phyloP scores from a whole-genome alignment of 257 asterid species.

The Verbena officinalis region DNA sequence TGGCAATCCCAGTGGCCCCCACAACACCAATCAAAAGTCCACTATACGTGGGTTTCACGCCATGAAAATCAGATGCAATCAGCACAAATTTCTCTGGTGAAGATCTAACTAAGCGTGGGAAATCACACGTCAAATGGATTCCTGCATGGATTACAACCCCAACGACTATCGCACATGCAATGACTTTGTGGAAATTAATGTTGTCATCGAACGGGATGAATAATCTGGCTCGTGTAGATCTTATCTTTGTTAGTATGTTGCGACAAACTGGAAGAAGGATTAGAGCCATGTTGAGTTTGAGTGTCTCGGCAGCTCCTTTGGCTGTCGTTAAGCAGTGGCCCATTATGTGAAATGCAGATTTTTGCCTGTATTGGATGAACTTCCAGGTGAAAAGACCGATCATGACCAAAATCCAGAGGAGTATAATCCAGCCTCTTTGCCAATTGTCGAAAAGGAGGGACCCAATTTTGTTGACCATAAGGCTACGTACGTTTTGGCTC shows the following conservation, averaged over 20 bases:
- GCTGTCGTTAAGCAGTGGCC: constrained; percentile 86
- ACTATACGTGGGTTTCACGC: constrained; percentile 55
- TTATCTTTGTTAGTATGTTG: constrained; percentile 63
- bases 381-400: constrained; percentile 82
- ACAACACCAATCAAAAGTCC: constrained; percentile 48
- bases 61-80: constrained; percentile 63
- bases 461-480: constrained; percentile 28
- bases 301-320: constrained; percentile 94
- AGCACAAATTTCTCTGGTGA: constrained; percentile 63
- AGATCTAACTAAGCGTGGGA: constrained; percentile 64
- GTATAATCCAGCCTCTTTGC: constrained; percentile 75
- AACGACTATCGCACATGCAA: constrained; percentile 66
- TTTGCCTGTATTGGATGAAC: constrained; percentile 60
- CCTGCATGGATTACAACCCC: constrained; percentile 73
- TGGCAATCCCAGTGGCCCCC: constrained; percentile 67
- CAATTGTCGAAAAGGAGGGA: constrained; percentile 55
- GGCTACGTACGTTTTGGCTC: constrained; percentile 55
- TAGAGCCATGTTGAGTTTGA: constrained; percentile 93
- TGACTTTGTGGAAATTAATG: constrained; percentile 80
- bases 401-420: constrained; percentile 67
- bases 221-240: constrained; percentile 72
- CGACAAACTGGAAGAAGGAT: constrained; percentile 87
- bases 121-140: constrained; percentile 73
- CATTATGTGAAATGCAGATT: constrained; percentile 69
- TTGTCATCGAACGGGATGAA: constrained; percentile 82